phyloP scores from a whole-genome alignment of 768 basidiomycete species.

The Nevesoporus exiguus region DNA sequence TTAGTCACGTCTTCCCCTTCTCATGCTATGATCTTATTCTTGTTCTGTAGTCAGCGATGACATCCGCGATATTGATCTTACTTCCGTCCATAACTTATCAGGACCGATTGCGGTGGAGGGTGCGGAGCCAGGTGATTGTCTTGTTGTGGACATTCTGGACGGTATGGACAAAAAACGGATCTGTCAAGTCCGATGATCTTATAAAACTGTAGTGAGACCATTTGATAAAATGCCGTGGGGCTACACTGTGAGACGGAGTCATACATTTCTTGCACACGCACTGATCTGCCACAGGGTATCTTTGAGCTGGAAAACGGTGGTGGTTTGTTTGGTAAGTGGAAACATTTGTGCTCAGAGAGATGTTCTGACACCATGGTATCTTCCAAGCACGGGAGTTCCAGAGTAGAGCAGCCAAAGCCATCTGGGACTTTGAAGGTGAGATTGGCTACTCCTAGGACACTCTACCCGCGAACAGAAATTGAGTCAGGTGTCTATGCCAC shows the following conservation, averaged over 20 bases:
- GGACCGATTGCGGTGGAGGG: constrained; percentile 75
- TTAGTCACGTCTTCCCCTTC: background rate
- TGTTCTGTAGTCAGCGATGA: constrained; percentile 55
- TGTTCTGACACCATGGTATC: background rate
- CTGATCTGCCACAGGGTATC: constrained; percentile 50
- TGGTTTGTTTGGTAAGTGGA: constrained; percentile 57
- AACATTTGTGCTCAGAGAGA: background rate
- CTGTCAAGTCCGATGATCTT: background rate
- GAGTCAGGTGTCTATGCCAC: constrained; percentile 61
- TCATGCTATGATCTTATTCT: background rate
- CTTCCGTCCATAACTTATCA: constrained; percentile 68
- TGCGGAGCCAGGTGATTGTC: constrained; percentile 74
- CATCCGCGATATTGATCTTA: constrained; percentile 60
- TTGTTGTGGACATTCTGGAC: constrained; percentile 79
- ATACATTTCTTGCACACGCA: background rate
- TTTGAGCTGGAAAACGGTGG: constrained; percentile 74
- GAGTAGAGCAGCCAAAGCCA: constrained; percentile 70
- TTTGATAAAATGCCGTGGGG: constrained; percentile 83
- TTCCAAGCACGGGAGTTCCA: constrained; percentile 58
- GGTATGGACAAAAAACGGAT: constrained; percentile 34
- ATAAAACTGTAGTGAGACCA: constrained; percentile 44
- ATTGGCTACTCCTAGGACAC: background rate
- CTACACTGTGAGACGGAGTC: constrained; percentile 49
- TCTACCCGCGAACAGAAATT: background rate
- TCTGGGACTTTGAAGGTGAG: constrained; percentile 73